phyloP scores from a whole-genome alignment of 2,329 filamentous ascomycete species.

The Colletotrichum sp. region DNA sequence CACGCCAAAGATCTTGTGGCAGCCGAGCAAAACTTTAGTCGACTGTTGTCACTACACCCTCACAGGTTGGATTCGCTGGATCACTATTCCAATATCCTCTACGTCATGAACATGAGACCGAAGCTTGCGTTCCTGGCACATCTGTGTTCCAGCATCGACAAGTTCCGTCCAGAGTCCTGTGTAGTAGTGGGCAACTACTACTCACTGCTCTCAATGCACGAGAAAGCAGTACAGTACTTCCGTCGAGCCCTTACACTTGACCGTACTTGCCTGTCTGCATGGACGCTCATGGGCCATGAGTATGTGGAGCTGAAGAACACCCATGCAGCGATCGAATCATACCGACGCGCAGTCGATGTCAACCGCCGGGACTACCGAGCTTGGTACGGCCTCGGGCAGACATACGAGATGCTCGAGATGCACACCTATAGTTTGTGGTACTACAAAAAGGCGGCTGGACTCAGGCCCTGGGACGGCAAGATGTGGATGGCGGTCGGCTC shows the following conservation, averaged over 20 bases:
- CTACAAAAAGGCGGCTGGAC: slow-evolving; percentile 91
- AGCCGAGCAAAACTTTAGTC: slow-evolving; percentile 73
- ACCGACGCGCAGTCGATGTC: slow-evolving; percentile 91
- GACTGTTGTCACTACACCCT: slow-evolving; percentile 77
- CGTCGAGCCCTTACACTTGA: slow-evolving; percentile 90
- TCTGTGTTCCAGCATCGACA: slow-evolving; percentile 88
- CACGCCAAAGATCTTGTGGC: slow-evolving; percentile 83
- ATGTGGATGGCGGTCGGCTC: slow-evolving; percentile 98
- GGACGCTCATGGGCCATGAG: slow-evolving; percentile 99
- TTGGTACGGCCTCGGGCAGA: slow-evolving; percentile 97
- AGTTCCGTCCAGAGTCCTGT: slow-evolving; percentile 95
- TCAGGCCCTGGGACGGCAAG: slow-evolving; percentile 96
- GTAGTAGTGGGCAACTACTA: slow-evolving; percentile 98
- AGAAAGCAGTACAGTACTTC: slow-evolving; percentile 98
- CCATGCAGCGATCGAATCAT: slow-evolving; percentile 96
- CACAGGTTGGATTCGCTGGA: slow-evolving; percentile 87
- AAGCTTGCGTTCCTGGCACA: slow-evolving; percentile 94
- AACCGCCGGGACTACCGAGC: slow-evolving; percentile 96
- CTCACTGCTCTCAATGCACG: slow-evolving; percentile 89
- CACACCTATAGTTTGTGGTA: slow-evolving; percentile 97
- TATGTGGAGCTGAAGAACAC: slow-evolving; percentile 99
- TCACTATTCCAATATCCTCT: slow-evolving; percentile 96
- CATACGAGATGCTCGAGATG: slow-evolving; percentile 98
- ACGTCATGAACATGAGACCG: slow-evolving; percentile 86
- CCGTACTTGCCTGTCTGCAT: slow-evolving; percentile 88